phyloP scores from a whole-genome alignment of 768 basidiomycete genomes.

The Tephrocybe sp. region DNA sequence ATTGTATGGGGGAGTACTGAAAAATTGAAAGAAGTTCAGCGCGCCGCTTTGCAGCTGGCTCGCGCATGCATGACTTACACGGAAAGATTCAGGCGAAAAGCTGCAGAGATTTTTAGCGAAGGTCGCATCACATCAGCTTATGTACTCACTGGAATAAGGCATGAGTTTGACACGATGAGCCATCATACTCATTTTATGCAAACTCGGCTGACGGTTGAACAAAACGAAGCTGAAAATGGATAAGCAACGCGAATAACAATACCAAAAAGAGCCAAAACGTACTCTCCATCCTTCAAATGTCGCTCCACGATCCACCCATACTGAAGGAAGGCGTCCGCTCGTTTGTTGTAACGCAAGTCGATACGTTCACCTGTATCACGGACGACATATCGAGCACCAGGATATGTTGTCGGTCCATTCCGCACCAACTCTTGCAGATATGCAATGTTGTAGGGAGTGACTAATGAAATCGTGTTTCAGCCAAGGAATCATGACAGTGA shows the following conservation, averaged over 20 bases:
- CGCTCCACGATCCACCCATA: constrained; percentile 99
- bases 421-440: constrained; percentile 94
- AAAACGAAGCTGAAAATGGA: constrained; percentile 66
- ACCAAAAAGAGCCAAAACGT: constrained; percentile 43
- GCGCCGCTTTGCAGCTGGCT: constrained; percentile 18
- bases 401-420: constrained; percentile 93
- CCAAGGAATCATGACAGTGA: not conserved
- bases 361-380: constrained; percentile 97
- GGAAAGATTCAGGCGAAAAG: constrained; percentile 96
- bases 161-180: constrained; percentile 95
- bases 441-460: constrained; percentile 95
- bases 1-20: constrained; percentile 93
- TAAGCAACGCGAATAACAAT: constrained; percentile 2
- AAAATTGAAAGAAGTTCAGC: constrained; percentile 26
- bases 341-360: constrained; percentile 95
- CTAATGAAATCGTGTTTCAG: constrained; percentile 37
- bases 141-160: constrained; percentile 90
- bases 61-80: constrained; percentile 62
- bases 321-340: constrained; percentile 91
- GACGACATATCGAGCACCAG: constrained; percentile 95
- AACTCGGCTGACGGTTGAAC: constrained; percentile 96
- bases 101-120: constrained; percentile 37
- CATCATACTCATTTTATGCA: constrained; percentile 99
- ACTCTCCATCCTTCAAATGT: constrained; percentile 98
- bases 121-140: not conserved